Conservation (phyloP, 2,329 filamentous ascomycete genomes). For the Coniosporium uncinatum region DNA sequence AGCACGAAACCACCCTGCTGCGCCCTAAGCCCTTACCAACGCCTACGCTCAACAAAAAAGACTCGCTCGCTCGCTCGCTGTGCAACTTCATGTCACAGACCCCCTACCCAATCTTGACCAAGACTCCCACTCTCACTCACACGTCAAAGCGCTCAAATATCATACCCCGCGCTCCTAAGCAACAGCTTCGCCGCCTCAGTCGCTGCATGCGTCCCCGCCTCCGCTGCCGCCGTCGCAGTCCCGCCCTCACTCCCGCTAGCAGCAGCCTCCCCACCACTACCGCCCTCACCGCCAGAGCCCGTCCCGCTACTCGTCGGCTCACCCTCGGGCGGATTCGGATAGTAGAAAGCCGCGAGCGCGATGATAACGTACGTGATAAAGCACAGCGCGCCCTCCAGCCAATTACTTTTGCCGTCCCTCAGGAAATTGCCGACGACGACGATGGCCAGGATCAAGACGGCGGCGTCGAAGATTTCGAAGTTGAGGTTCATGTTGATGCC, state of each 20-base stretch:
- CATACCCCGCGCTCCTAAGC: too few relatives aligned
- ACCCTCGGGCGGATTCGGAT: slow-evolving; percentile 40
- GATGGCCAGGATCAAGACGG: slow-evolving; percentile 76
- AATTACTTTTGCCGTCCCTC: slow-evolving; percentile 84
- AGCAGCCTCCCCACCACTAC: not conserved
- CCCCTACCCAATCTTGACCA: too few relatives aligned
- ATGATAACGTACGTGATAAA: slow-evolving; percentile 64
- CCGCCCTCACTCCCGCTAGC: too few relatives aligned
- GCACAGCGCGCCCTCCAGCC: slow-evolving; percentile 79
- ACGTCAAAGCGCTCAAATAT: too few relatives aligned
- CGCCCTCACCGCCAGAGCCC: not conserved
- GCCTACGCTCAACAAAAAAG: too few relatives aligned
- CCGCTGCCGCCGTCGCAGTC: too few relatives aligned
- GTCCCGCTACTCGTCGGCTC: not conserved
- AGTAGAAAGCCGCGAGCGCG: slow-evolving; percentile 55
- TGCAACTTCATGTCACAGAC: too few relatives aligned
- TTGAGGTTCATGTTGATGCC: slow-evolving; percentile 68
- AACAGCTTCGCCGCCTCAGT: not conserved
- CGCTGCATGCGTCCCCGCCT: not conserved
- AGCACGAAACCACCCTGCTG: too few relatives aligned
- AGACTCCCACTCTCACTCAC: too few relatives aligned
- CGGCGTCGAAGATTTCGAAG: slow-evolving; percentile 84
- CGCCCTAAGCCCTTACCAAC: too few relatives aligned
- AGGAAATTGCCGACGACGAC: slow-evolving; percentile 85
- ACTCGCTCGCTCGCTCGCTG: too few relatives aligned